Evolutionary conservation across 495 filamentous ascomycete species (phyloP).

Genomic region (Thermochaetoides thermophila): DNA sequence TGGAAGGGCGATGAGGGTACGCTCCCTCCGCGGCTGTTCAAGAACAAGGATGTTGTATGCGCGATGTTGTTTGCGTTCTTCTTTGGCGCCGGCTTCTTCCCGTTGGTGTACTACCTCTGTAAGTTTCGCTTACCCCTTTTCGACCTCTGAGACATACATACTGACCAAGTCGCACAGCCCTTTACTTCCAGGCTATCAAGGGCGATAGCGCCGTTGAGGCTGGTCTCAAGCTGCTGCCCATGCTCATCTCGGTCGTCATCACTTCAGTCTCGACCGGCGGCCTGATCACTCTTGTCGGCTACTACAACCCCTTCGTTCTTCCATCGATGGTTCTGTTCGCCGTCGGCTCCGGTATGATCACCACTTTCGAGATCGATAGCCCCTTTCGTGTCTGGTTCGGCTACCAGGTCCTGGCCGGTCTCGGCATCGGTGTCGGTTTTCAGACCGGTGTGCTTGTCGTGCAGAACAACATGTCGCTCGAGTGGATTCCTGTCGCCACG

Average conservation of each 20-base stretch:
- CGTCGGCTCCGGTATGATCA: slow-evolving; percentile 36
- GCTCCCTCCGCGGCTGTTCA: slow-evolving; percentile 42
- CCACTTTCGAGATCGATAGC: slow-evolving; percentile 31
- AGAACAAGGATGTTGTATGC: slow-evolving; percentile 36
- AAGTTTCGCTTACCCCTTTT: too few species aligned
- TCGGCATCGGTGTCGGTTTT: slow-evolving; percentile 32
- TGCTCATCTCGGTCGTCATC: slow-evolving; percentile 52
- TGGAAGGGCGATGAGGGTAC: slow-evolving; percentile 37
- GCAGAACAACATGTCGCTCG: slow-evolving; percentile 28
- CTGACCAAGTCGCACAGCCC: too few species aligned
- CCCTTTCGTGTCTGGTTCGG: slow-evolving; percentile 35
- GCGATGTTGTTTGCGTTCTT: slow-evolving; percentile 42
- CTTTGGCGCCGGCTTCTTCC: slow-evolving; percentile 51
- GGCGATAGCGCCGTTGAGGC: slow-evolving; percentile 52
- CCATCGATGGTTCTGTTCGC: slow-evolving; percentile 29
- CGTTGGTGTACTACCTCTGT: slow-evolving; percentile 57
- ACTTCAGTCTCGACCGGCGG: slow-evolving; percentile 30
- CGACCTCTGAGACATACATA: too few species aligned
- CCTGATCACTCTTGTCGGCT: slow-evolving; percentile 31
- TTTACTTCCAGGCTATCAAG: slow-evolving; percentile 86
- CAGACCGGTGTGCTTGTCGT: slow-evolving; percentile 39
- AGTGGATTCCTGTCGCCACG: slow-evolving; percentile 47
- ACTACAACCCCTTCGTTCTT: slow-evolving; percentile 38
- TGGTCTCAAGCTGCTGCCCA: slow-evolving; percentile 65
- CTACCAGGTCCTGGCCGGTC: slow-evolving; percentile 34